Conservation (phyloP, 1,284 basidiomycete genomes). For the Cutaneotrichosporon sp. region DNA sequence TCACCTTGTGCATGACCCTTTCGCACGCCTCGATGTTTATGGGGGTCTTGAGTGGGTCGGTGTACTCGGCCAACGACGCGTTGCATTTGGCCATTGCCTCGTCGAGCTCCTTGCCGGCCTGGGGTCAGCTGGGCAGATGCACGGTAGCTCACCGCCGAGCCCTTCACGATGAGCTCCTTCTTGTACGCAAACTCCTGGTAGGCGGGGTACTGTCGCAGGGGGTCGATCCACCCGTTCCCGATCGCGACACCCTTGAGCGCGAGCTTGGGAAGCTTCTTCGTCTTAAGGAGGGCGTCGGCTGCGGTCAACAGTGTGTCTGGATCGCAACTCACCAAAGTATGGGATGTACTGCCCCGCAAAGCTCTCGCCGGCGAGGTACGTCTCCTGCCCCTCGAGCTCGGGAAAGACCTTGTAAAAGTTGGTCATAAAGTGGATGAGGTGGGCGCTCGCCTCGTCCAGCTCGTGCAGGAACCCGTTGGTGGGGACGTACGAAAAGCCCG, state of each 20-base stretch:
- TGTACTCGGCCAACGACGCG: slow-evolving; percentile 55
- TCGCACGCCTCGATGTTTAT: slow-evolving; percentile 71
- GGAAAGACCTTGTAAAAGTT: slow-evolving; percentile 92
- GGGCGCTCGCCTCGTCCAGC: slow-evolving; percentile 71
- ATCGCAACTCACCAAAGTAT: slow-evolving; percentile 63
- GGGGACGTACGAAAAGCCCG: slow-evolving; percentile 86
- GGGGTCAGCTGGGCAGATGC: slow-evolving; percentile 1
- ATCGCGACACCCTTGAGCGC: slow-evolving; percentile 79
- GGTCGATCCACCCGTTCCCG: slow-evolving; percentile 98
- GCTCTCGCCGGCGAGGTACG: slow-evolving; percentile 88
- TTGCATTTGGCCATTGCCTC: slow-evolving; percentile 67
- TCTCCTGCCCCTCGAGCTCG: slow-evolving; percentile 82
- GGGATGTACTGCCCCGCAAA: slow-evolving; percentile 99
- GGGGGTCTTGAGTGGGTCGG: slow-evolving; percentile 56
- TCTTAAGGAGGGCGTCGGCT: slow-evolving; percentile 75
- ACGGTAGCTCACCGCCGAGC: slow-evolving; percentile 66
- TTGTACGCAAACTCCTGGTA: slow-evolving; percentile 86
- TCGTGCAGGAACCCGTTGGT: slow-evolving; percentile 84
- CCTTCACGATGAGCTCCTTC: slow-evolving; percentile 72
- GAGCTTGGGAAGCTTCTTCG: slow-evolving; percentile 58
- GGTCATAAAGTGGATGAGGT: slow-evolving; percentile 78
- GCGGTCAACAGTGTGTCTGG: not conserved
- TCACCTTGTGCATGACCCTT: slow-evolving; percentile 64
- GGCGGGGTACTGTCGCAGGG: slow-evolving; percentile 80
- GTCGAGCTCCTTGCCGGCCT: slow-evolving; percentile 68